Conservation (phyloP, 345 rosid species). For the Linum lewisii region DNA sequence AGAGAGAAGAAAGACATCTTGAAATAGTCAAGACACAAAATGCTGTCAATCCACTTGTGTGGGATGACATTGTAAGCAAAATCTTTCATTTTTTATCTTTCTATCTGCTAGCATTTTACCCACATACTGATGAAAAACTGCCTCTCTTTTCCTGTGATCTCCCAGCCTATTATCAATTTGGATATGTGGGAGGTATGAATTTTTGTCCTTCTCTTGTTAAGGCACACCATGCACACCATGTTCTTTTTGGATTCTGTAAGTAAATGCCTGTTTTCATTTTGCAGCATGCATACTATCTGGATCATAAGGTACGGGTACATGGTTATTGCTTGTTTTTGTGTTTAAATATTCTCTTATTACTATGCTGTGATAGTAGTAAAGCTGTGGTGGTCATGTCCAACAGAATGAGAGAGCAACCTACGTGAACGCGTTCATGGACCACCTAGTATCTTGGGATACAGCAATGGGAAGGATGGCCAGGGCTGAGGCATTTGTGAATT, state of each 20-base stretch:
- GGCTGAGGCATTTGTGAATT: constrained; percentile 81
- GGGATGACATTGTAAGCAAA: constrained; percentile 76
- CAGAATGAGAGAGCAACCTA: constrained; percentile 76
- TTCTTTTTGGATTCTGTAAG: not conserved
- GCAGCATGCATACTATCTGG: constrained; percentile 94
- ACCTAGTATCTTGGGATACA: constrained; percentile 82
- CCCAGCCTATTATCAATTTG: constrained; percentile 77
- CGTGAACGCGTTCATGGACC: constrained; percentile 57
- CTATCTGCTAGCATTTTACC: not conserved
- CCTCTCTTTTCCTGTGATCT: constrained; percentile 20
- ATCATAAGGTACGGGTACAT: constrained; percentile 56
- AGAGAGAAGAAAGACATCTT: constrained; percentile 64
- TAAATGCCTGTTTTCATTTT: constrained; percentile 8
- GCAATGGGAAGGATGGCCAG: constrained; percentile 72
- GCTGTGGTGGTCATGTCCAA: not conserved
- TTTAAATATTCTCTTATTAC: not conserved
- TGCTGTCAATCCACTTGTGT: constrained; percentile 64
- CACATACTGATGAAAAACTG: constrained; percentile 3
- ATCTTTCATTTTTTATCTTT: not conserved
- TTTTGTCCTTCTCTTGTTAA: constrained; percentile 7
- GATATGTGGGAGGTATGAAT: constrained; percentile 88
- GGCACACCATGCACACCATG: too few species aligned
- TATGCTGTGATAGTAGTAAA: not conserved
- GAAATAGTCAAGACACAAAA: constrained; percentile 65
- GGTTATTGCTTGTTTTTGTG: not conserved